These are phyloP conservation scores for Rhododendron henanense DNA, from an alignment of 148 eudicot genomes.

Conservation along the genomic window DNA sequence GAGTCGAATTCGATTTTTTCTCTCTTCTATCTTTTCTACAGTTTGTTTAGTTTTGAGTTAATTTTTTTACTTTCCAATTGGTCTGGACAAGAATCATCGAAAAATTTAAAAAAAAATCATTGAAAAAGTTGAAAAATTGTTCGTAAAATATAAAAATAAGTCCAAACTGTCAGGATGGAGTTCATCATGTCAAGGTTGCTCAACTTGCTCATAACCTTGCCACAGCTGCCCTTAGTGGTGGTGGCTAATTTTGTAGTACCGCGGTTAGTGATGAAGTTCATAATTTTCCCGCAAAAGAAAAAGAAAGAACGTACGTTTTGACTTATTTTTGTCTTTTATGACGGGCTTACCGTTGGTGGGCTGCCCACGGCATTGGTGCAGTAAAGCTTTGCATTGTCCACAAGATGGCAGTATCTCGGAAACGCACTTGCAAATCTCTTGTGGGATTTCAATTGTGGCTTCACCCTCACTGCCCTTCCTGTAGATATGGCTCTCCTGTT, in stretches of 20 bases:
- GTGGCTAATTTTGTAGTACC: too few relatives aligned
- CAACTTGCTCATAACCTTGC: too few relatives aligned
- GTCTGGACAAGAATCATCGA: neutral
- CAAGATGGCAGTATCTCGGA: slow-evolving; percentile 55
- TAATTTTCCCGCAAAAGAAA: too few relatives aligned
- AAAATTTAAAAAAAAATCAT: too few relatives aligned
- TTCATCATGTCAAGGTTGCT: too few relatives aligned
- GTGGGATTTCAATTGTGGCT: slow-evolving; percentile 81
- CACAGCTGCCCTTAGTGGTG: too few relatives aligned
- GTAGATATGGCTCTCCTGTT: slow-evolving; percentile 74
- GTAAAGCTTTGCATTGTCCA: slow-evolving; percentile 80
- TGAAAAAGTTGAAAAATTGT: neutral
- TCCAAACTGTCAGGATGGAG: neutral
- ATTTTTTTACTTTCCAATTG: too few relatives aligned
- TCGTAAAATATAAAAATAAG: neutral
- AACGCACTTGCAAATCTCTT: slow-evolving; percentile 81
- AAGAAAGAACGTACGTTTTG: neutral
- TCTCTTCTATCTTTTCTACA: too few relatives aligned
- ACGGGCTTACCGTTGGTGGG: slow-evolving; percentile 49
- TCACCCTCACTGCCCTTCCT: slow-evolving; percentile 86
- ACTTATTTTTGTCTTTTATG: neutral
- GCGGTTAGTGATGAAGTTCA: too few relatives aligned
- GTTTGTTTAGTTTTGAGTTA: too few relatives aligned
- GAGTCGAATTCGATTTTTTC: too few relatives aligned
- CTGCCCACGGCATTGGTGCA: slow-evolving; percentile 56